phyloP scores from a whole-genome alignment of 305 asterid genomes.

The Rubia balearica region DNA sequence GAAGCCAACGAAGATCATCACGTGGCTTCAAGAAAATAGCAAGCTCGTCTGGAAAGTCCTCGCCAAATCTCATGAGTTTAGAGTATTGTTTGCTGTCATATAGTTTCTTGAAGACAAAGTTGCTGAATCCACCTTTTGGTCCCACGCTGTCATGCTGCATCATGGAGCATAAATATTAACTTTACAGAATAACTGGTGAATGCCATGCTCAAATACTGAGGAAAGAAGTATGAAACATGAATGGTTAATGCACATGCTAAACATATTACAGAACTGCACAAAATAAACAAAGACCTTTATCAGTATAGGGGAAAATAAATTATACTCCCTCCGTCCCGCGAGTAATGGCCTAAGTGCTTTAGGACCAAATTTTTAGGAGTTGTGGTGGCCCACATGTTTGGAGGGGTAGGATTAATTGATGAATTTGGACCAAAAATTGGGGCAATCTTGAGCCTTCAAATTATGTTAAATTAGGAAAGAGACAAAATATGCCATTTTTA shows the following conservation, averaged over 20 bases:
- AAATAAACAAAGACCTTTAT: background rate
- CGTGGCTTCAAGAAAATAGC: constrained; percentile 61
- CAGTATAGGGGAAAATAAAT: constrained; percentile 1
- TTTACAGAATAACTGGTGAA: background rate
- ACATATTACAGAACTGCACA: background rate
- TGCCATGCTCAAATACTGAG: background rate
- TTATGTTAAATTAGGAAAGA: too few relatives aligned
- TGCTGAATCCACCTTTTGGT: constrained; percentile 87
- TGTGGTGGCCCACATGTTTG: too few relatives aligned
- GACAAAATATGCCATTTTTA: too few relatives aligned
- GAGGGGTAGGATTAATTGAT: too few relatives aligned
- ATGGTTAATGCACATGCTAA: background rate
- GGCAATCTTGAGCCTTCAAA: too few relatives aligned
- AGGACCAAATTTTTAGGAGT: too few relatives aligned
- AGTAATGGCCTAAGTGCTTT: too few relatives aligned
- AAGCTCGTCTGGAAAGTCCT: constrained; percentile 77
- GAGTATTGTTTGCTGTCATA: constrained; percentile 58
- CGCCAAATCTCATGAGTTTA: constrained; percentile 83
- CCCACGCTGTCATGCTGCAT: constrained; percentile 83
- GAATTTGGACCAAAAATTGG: too few relatives aligned
- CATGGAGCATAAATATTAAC: constrained; percentile 19
- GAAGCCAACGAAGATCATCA: constrained; percentile 87
- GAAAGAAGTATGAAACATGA: background rate
- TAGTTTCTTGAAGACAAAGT: constrained; percentile 75
- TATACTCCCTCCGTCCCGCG: background rate